A percentile compares a stretch with the other conserved stretches of the same genome.
These are phyloP conservation scores for Phylloporus sp. DNA, from an alignment of 768 basidiomycete species.

Conservation along the genomic window DNA sequence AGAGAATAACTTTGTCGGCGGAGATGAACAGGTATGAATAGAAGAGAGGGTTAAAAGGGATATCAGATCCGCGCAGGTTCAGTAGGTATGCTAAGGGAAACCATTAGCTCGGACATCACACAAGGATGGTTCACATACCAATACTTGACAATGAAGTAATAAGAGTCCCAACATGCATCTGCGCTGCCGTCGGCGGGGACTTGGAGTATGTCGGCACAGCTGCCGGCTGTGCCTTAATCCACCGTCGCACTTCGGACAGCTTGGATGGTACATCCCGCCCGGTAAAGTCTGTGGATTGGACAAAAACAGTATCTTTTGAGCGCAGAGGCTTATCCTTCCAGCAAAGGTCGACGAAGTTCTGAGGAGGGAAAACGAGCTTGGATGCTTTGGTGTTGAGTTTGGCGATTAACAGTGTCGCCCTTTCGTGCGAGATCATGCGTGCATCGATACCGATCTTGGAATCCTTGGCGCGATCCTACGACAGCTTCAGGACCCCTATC, in stretches of 20 bases:
- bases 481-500: slow-evolving; percentile 1
- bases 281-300: slow-evolving; percentile 69
- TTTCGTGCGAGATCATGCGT: slow-evolving; percentile 73
- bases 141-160: slow-evolving; percentile 67
- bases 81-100: slow-evolving; percentile 65
- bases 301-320: slow-evolving; percentile 57
- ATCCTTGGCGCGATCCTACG: slow-evolving; percentile 36
- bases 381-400: slow-evolving; percentile 51
- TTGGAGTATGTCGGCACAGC: slow-evolving; percentile 60
- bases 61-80: slow-evolving; percentile 85
- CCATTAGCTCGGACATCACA: slow-evolving; percentile 1
- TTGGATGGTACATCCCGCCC: slow-evolving; percentile 65
- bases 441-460: slow-evolving; percentile 78
- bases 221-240: slow-evolving; percentile 60
- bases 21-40: slow-evolving; percentile 80
- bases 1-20: slow-evolving; percentile 57
- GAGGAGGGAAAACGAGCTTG: slow-evolving; percentile 72
- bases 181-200: slow-evolving; percentile 50
- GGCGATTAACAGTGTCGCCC: slow-evolving; percentile 54
- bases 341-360: slow-evolving; percentile 77
- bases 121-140: slow-evolving; percentile 38
- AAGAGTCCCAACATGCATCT: slow-evolving; percentile 64
- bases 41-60: slow-evolving; percentile 91
- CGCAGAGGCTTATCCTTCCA: slow-evolving; percentile 77
- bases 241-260: slow-evolving; percentile 61